phyloP scores from a whole-genome alignment of 441 rosid genomes.

The Metrosideros polymorpha region DNA sequence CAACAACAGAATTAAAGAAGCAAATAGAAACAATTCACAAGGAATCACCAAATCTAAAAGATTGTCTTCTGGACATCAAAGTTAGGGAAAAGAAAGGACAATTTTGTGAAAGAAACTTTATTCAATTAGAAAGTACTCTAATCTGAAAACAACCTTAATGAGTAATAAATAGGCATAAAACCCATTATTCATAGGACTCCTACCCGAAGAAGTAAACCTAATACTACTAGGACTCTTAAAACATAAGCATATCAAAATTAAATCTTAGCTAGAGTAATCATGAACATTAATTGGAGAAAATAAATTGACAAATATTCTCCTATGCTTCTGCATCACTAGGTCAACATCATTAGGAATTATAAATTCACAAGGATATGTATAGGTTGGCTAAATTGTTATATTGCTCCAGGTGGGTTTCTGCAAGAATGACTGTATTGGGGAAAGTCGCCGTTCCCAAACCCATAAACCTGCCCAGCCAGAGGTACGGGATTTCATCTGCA shows the following conservation, averaged over 20 bases:
- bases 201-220: neutral
- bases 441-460: constrained; percentile 98
- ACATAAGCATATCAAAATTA: neutral
- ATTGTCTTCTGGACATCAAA: neutral
- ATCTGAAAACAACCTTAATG: neutral
- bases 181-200: neutral
- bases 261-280: neutral
- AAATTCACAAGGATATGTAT: neutral
- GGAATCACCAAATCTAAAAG: neutral
- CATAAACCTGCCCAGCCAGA: constrained; percentile 96
- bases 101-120: neutral
- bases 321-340: neutral
- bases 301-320: neutral
- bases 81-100: neutral
- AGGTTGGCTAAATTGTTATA: neutral
- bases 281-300: neutral
- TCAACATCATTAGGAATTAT: neutral
- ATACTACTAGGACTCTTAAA: neutral
- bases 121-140: neutral
- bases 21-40: neutral
- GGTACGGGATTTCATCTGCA: constrained; percentile 30
- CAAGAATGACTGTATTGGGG: constrained; percentile 89
- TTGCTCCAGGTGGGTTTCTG: constrained; percentile 67
- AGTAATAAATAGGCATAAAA: neutral
- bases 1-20: neutral